Evolutionary conservation across 345 rosid species (phyloP).

Genomic region (Citrus inodora): DNA sequence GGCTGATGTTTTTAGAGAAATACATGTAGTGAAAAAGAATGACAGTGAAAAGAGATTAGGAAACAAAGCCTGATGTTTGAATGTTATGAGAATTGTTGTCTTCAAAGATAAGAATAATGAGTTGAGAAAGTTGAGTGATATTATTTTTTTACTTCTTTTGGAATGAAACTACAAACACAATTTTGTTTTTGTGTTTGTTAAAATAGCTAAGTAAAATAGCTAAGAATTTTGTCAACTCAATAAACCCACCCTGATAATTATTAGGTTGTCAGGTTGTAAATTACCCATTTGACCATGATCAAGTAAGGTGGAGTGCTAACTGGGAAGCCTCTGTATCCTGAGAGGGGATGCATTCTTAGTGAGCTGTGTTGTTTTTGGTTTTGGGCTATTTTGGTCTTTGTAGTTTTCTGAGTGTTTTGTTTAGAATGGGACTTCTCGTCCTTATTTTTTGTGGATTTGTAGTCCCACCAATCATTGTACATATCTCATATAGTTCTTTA

Average conservation of each 20-base stretch:
- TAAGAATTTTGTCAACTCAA: background rate
- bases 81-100: background rate
- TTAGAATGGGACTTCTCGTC: no score
- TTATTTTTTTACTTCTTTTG: background rate
- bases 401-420: no score
- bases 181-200: background rate
- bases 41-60: background rate
- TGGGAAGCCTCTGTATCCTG: no score
- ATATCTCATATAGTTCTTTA: no score
- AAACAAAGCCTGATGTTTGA: background rate
- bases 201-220: background rate
- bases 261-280: background rate
- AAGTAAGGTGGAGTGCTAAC: background rate
- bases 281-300: background rate
- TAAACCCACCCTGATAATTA: background rate
- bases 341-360: no score
- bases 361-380: no score
- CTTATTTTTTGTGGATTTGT: no score
- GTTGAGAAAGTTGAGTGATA: background rate
- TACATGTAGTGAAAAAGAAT: background rate
- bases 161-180: background rate
- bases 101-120: background rate
- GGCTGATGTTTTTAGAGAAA: background rate
- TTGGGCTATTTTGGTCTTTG: no score
- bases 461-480: no score